Conservation (phyloP, 2,329 filamentous ascomycete genomes). For the Hypocreales sp. region DNA sequence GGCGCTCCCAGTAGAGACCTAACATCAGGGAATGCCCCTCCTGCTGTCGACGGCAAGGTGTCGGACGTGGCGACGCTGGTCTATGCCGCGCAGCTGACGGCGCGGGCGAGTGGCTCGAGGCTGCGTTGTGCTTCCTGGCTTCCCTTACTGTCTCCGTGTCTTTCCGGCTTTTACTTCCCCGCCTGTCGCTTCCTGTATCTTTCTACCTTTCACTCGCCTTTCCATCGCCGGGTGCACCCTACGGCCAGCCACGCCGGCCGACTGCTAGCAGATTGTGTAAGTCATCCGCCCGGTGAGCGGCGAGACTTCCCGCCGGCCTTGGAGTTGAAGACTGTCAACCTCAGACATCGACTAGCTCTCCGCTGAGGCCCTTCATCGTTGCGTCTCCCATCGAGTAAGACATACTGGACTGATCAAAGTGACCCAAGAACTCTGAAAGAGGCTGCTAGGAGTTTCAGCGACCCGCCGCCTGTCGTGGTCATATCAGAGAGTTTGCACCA, state of each 20-base stretch:
- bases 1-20: too few species aligned
- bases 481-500: too few species aligned
- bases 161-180: too few species aligned
- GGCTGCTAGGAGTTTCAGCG: constrained; percentile 14
- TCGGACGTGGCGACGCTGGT: too few species aligned
- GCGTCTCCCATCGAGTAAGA: constrained; percentile 15
- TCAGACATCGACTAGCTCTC: constrained; percentile 19
- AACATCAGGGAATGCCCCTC: too few species aligned
- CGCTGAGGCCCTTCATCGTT: constrained; percentile 32
- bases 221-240: constrained; percentile 20
- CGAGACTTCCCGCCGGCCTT: constrained; percentile 8
- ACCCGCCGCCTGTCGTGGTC: constrained; percentile 31
- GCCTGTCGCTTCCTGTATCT: too few species aligned
- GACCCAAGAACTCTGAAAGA: constrained; percentile 14
- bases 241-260: constrained; percentile 21
- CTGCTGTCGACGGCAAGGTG: too few species aligned
- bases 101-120: too few species aligned
- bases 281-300: constrained; percentile 29
- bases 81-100: too few species aligned
- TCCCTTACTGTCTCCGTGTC: too few species aligned
- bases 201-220: too few species aligned
- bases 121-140: too few species aligned
- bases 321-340: constrained; percentile 10
- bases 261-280: constrained; percentile 21
- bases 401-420: constrained; percentile 15